A percentile compares a stretch with the other conserved stretches of the same genome.
Evolutionary conservation across 2,329 filamentous ascomycete genomes (phyloP).

Genomic region (Intubia oerlemansii): DNA sequence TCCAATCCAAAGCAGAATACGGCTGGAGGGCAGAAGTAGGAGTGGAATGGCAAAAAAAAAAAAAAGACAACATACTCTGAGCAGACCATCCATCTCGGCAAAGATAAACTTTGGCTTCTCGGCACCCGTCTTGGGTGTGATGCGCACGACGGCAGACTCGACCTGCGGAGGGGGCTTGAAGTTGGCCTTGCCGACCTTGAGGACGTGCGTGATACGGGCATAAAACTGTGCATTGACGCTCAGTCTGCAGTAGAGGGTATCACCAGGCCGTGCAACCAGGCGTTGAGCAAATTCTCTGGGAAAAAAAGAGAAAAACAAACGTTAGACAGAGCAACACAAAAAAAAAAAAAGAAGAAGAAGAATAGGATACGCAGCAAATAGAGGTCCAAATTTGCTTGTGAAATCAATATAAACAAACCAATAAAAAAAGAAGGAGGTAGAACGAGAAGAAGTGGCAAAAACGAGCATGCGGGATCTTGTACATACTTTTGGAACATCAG

Average conservation of each 20-base stretch:
- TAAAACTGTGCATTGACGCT: constrained; percentile 88
- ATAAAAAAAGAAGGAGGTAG: no score
- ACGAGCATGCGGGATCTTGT: no score
- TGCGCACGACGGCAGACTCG: constrained; percentile 73
- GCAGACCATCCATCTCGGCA: constrained; percentile 83
- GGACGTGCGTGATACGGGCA: constrained; percentile 43
- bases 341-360: no score
- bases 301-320: no score
- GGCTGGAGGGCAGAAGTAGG: constrained; percentile 17
- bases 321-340: no score
- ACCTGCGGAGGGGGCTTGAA: constrained; percentile 90
- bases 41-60: background rate
- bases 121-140: constrained; percentile 64
- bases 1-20: no score
- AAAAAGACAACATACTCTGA: constrained; percentile 20
- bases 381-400: no score
- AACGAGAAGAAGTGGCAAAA: no score
- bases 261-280: constrained; percentile 69
- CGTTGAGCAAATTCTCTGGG: constrained; percentile 72
- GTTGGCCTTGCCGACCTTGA: constrained; percentile 82
- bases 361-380: no score
- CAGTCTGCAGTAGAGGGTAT: constrained; percentile 76
- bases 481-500: constrained; percentile 47
- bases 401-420: no score
- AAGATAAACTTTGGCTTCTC: constrained; percentile 72